Base-by-base conservation (phyloP, 306 rosid genomes). In the Pachyrhizus erosus region DNA sequence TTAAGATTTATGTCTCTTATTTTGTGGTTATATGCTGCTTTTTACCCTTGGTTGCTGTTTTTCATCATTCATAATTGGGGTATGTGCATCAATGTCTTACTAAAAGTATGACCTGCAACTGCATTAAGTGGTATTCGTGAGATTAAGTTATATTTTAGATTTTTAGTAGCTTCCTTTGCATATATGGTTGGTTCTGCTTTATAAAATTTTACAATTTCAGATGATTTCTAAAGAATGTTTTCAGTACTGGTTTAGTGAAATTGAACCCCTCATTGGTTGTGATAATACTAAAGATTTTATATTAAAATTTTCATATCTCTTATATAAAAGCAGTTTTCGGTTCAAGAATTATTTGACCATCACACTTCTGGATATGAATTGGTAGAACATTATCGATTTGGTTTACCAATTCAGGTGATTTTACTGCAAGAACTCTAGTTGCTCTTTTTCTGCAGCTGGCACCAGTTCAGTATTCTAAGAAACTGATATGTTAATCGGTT, bases 121-220 rank as follows among this genome's bases (percentile, higher is more conserved):
- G 73, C 62, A 58, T 78, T 68, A 72, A 84, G 42, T 79, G 51
- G 52, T 24, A 26, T 29, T 80, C 17, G 39, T 69, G 68, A 67
- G 61, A 70, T 73, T 61, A 75, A 75, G 48, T 74, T 67, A n/a
- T 66, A 73, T 33, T 74, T n/a, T n/a, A n/a, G n/a, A n/a, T n/a
- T n/a, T n/a, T n/a, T 58, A 7, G 39, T 54, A 15, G 65, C 66
- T 81, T 34, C 12, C 17, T 6, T 73, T 70, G 51, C 51, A 67
- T 20, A 3, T 39, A 12, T 69, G 45, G 33, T 79, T 54, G 1
- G 82, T 51, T 34, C 26, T 2, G 40, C 52, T 23, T 46, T 48
- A 23, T 17, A 58, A 9, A 61, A 10, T 9, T 21, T 61, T 48
- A 17, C 67, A 70, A 29, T 71, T 48, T 80, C 43, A 46, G 29